Evolutionary conservation across 139 green algal genomes (phyloP), one percentile per base, ranked within the genome.

Genomic region (Parachlorella kessleri): DNA sequence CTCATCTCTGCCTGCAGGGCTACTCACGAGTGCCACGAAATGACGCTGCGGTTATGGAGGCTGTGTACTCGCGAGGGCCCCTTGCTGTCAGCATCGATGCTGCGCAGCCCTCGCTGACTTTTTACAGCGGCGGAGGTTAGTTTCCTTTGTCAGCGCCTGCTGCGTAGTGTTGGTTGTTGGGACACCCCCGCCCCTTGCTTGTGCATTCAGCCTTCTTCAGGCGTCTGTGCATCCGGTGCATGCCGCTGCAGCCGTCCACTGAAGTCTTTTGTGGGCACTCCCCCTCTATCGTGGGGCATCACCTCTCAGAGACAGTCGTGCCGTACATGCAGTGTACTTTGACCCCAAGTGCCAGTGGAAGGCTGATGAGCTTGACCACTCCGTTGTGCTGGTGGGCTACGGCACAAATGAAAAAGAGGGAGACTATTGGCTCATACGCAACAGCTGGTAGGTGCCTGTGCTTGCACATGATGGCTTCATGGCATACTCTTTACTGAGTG

Each of bases 361-460:
- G 65, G 38, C 55, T 23, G 72, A 77, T 3, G 75, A 87, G 10
- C 86, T 96, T 26, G 91, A 97, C 82, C 93, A 97, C 79, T 86
- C 87, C 32, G 83, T 96, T 26, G 63, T 93, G 37, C 70, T 95
- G 55, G 88, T 96, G 33, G 93, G 93, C 6, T 97, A 96, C 77
- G 93, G 90, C 54, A 80, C 68, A 18, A 30, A 78, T 24, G 40
- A 53, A 4, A 63, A 79, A 23, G 55, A 40, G n/a, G 66, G 35
- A 21, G 76, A 87, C 40, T 89, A 88, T 73, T 92, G 83, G 77
- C 38, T 86, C 30, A 42, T 81, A 24, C 73, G 38, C 1, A 76
- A 83, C 70, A 77, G 48, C 33, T 85, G 75, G 28, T 33, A 38
- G 3, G 48, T 66, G 8, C 14, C n/a, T 35, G n/a, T 8, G 30